Evolutionary conservation across 495 filamentous ascomycete species (phyloP).

Genomic region (Penicillium taxi): DNA sequence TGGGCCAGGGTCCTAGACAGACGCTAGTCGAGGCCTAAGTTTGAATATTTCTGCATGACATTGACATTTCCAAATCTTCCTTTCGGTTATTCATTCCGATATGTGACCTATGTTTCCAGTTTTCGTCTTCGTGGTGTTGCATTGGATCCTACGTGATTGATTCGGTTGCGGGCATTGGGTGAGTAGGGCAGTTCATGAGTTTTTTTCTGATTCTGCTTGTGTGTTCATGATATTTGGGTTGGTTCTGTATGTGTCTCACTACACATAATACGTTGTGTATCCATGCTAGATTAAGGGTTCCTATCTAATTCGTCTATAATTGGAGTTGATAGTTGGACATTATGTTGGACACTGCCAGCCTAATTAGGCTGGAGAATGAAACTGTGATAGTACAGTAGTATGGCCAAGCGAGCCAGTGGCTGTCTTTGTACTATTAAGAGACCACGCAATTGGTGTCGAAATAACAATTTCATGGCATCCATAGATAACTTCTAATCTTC

Average conservation of each 20-base stretch:
- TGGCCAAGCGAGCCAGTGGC: too few species aligned
- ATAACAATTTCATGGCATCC: too few species aligned
- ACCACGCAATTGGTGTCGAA: too few species aligned
- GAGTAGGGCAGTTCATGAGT: conserved; percentile 17
- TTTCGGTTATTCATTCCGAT: conserved; percentile 15
- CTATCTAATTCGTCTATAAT: conserved; percentile 18
- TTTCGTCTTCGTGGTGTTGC: conserved; percentile 25
- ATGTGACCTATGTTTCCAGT: conserved; percentile 9
- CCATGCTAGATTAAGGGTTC: conserved; percentile 25
- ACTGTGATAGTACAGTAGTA: background rate
- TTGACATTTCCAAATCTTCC: conserved; percentile 3
- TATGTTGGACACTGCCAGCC: too few species aligned
- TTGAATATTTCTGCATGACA: background rate
- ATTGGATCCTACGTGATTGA: conserved; percentile 25
- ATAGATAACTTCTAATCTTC: too few species aligned
- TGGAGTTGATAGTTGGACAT: too few species aligned
- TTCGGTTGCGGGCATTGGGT: conserved; percentile 33
- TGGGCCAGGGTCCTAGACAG: conserved; percentile 55
- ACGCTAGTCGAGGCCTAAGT: conserved; percentile 49
- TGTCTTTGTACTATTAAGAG: too few species aligned
- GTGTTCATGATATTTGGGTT: conserved; percentile 18
- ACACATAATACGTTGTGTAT: conserved; percentile 31
- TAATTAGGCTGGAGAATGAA: too few species aligned
- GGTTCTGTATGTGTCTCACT: conserved; percentile 20
- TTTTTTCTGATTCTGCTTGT: conserved; percentile 9